A percentile compares a stretch with the other conserved stretches of the same genome.
phyloP scores from a whole-genome alignment of 2,329 filamentous ascomycete genomes.

The Davidsoniella virescens region DNA sequence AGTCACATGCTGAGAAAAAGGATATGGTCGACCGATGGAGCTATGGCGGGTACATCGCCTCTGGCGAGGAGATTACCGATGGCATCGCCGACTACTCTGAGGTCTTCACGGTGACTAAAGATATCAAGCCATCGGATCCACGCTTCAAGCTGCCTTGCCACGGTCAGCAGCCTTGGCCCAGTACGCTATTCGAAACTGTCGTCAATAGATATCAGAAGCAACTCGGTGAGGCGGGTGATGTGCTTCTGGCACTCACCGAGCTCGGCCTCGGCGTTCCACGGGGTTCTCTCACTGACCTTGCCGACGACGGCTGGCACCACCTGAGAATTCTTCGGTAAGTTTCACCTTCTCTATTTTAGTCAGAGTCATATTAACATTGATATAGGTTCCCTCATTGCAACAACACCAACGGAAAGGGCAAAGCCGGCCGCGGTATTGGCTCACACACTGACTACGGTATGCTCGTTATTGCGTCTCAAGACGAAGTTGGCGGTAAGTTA shows the following conservation, averaged over 20 bases:
- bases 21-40: constrained; percentile 28
- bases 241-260: constrained; percentile 29
- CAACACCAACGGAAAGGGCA: constrained; percentile 31
- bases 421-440: constrained; percentile 32
- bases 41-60: constrained; percentile 33
- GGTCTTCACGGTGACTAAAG: constrained; percentile 36
- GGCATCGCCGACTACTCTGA: constrained; percentile 35
- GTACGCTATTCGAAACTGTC: constrained; percentile 23
- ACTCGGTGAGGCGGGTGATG: constrained; percentile 27
- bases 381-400: constrained; percentile 20
- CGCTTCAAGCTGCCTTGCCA: constrained; percentile 34
- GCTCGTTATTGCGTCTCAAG: constrained; percentile 33
- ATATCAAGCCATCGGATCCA: constrained; percentile 23
- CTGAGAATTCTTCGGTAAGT: constrained; percentile 29
- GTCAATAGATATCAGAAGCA: constrained; percentile 27
- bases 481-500: constrained; percentile 29
- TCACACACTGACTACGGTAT: constrained; percentile 36
- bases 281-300: constrained; percentile 26
- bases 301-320: constrained; percentile 35
- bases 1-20: constrained; percentile 23
- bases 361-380: neutral
- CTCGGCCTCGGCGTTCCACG: constrained; percentile 26
- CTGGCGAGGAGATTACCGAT: constrained; percentile 31
- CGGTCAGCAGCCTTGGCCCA: constrained; percentile 32
- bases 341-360: neutral